phyloP scores from a whole-genome alignment of 2,329 filamentous ascomycete species.

The Aspergillus pseudoterreus region DNA sequence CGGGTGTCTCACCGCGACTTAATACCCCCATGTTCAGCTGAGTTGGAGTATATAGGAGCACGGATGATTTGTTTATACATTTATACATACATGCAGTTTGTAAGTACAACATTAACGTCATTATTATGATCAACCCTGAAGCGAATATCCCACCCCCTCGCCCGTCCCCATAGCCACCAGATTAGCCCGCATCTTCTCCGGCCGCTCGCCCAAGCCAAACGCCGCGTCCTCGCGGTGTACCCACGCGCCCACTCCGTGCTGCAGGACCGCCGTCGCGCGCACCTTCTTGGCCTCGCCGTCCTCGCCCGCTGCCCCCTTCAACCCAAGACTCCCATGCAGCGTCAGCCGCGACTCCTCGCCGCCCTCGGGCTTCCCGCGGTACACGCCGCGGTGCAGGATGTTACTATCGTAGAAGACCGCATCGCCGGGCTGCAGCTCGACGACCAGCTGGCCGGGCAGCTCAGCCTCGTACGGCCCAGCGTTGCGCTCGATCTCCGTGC shows the following conservation, averaged over 20 bases:
- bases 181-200: slow-evolving; percentile 44
- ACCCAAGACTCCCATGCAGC: slow-evolving; percentile 42
- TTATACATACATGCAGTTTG: too few species aligned
- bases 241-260: slow-evolving; percentile 46
- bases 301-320: slow-evolving; percentile 25
- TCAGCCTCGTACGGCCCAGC: slow-evolving; percentile 62
- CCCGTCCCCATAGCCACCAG: slow-evolving; percentile 45
- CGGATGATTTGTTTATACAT: too few species aligned
- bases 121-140: slow-evolving; percentile 31
- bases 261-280: slow-evolving; percentile 42
- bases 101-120: neutral
- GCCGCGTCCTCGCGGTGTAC: slow-evolving; percentile 40
- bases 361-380: slow-evolving; percentile 35
- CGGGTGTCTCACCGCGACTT: neutral
- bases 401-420: slow-evolving; percentile 89
- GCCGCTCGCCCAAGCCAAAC: slow-evolving; percentile 34
- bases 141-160: slow-evolving; percentile 42
- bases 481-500: slow-evolving; percentile 65
- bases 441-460: slow-evolving; percentile 62
- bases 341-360: slow-evolving; percentile 39
- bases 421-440: slow-evolving; percentile 68
- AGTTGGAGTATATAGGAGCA: neutral
- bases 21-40: neutral
- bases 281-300: slow-evolving; percentile 31
- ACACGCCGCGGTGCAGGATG: slow-evolving; percentile 58